Evolutionary conservation across 345 rosid species (phyloP).

Genomic region (Eucalyptus curtisii): DNA sequence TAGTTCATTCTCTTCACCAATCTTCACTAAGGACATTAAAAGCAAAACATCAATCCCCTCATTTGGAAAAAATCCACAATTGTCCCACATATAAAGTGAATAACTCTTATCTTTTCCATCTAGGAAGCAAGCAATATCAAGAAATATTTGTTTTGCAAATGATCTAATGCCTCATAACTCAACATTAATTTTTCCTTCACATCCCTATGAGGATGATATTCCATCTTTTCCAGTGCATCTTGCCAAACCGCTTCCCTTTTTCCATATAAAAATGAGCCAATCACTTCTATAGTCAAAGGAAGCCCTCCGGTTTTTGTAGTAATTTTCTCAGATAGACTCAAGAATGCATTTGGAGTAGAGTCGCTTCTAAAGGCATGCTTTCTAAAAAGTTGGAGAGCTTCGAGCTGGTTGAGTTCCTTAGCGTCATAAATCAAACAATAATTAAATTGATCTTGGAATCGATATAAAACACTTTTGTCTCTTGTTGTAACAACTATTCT

Average conservation of each 20-base stretch:
- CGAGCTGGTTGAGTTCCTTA: not conserved
- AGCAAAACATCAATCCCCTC: not conserved
- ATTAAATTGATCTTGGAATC: not conserved
- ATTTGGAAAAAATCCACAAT: not conserved
- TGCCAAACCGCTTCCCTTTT: not conserved
- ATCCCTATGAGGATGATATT: not conserved
- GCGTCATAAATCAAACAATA: not conserved
- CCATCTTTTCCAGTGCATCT: not conserved
- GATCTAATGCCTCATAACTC: not conserved
- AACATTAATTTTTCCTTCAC: not conserved
- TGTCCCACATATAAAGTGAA: not conserved
- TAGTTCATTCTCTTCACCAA: accelerated
- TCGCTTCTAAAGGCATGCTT: no score
- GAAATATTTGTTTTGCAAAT: not conserved
- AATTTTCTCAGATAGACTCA: no score
- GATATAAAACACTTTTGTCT: not conserved
- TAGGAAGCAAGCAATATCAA: not conserved
- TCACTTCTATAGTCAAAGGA: no score
- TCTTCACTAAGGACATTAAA: not conserved
- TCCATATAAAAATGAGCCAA: no score
- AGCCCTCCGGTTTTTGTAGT: no score
- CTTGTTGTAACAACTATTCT: not conserved
- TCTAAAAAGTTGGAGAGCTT: no score
- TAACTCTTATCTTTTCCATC: not conserved
- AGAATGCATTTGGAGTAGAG: no score